Base-by-base conservation (phyloP, 2,329 filamentous ascomycete genomes). In the Penicillium frequentans region DNA sequence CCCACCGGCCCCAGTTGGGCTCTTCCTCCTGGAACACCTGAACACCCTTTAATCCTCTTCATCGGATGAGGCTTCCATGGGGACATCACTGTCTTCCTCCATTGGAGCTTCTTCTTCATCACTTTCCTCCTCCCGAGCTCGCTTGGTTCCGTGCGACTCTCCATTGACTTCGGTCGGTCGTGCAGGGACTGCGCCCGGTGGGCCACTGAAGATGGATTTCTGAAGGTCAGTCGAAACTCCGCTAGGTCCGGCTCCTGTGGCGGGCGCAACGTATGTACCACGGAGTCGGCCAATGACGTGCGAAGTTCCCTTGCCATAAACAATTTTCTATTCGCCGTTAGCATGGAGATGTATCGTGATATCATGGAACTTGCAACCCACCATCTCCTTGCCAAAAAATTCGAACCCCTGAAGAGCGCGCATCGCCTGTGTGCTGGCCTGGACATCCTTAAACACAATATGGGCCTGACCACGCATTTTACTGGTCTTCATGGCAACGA, bases 401-500 rank as follows among this genome's bases (percentile, higher is more conserved):
- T 90, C 85, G 68, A 91, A 90, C 2, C 90, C 91, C 66, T 98
- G 89, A 48, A 97, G 79, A 11, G 90, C 87, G 63, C 93, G 83
- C 91, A 99, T 91, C 1, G 95, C 95, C 72, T 96, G 91, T 24
- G 93, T 96, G 51, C 92, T 91, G n/a, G 91, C 87, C 64, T 96
- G 90, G 33, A 93, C 82, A 73, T 99, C 93, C 57, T 90, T 86
- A 73, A 92, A 98, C 14, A 95, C 90, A 59, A 99, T 81, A 70
- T 98, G 95, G 60, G 95, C 95, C 77, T 99, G 95, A 3, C 95
- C 95, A 49, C 95, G 89, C 93, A 98, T 97, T 78, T 91, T 91
- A 73, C 83, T 82, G 1, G 91, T 96, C 79, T 92, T 96, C 66
- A 97, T 81, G 29, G 91, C 90, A 49, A 97, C 90, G 21, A 99